Evolutionary conservation across 305 asterid species (phyloP).

Genomic region (Ajuga reptans): DNA sequence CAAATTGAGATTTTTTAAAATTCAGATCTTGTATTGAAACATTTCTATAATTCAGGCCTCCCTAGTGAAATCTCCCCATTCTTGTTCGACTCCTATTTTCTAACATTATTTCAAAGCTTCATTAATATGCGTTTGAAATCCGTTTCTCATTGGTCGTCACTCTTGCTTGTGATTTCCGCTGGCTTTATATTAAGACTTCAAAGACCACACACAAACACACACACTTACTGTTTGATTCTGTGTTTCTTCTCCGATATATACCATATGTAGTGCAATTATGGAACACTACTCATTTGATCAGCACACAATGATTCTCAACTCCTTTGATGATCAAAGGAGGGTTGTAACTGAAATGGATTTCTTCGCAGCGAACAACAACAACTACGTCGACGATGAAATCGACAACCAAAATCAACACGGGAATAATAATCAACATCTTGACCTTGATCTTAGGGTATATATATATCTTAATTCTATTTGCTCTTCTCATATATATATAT

Average conservation of each 20-base stretch:
- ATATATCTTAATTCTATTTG: not conserved
- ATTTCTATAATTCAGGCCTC: too few species aligned
- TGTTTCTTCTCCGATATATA: not conserved
- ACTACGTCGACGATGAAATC: not conserved
- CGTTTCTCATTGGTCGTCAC: constrained; percentile 29
- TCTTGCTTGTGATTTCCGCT: not conserved
- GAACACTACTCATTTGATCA: constrained; percentile 8
- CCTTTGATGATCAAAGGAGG: constrained; percentile 27
- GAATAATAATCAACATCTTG: constrained; percentile 10
- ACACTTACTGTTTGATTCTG: not conserved
- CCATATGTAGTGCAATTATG: not conserved
- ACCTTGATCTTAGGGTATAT: constrained; percentile 22
- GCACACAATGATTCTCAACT: constrained; percentile 27
- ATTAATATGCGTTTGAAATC: constrained; percentile 19
- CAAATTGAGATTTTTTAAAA: too few species aligned
- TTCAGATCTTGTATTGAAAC: too few species aligned
- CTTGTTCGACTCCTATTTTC: not conserved
- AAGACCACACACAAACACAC: not conserved
- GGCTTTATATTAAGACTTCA: constrained; percentile 2
- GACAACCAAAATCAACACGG: too few species aligned
- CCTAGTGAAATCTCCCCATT: too few species aligned
- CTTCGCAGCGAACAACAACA: constrained; percentile 18
- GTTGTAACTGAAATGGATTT: constrained; percentile 38
- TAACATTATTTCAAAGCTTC: constrained; percentile 14
- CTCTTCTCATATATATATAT: too few species aligned